Evolutionary conservation across 176 grass and related monocot species (phyloP).

Genomic region (Aegilops speltoides): DNA sequence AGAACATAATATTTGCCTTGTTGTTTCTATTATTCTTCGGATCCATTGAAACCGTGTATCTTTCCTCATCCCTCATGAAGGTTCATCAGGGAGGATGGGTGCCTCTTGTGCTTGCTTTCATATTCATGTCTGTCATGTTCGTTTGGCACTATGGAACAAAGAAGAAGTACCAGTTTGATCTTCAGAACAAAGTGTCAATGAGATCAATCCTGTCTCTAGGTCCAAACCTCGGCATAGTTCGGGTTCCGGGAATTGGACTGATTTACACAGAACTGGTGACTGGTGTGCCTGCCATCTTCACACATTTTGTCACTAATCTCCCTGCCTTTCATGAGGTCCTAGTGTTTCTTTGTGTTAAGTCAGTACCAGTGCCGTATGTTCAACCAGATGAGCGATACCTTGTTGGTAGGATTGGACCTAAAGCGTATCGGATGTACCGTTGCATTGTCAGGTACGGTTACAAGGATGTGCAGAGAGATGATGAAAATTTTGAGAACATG

Average conservation of each 20-base stretch:
- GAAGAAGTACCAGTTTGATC: constrained; percentile 79
- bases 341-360: constrained; percentile 91
- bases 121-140: constrained; percentile 96
- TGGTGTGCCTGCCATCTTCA: constrained; percentile 90
- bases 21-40: constrained; percentile 87
- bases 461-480: constrained; percentile 87
- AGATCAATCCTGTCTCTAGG: constrained; percentile 85
- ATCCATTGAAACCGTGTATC: constrained; percentile 74
- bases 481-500: constrained; percentile 91
- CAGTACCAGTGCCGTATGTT: constrained; percentile 84
- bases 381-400: constrained; percentile 77
- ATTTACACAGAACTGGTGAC: constrained; percentile 96
- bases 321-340: constrained; percentile 97
- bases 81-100: constrained; percentile 94
- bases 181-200: constrained; percentile 98
- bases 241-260: constrained; percentile 91
- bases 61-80: constrained; percentile 93
- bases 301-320: constrained; percentile 93
- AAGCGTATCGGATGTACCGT: constrained; percentile 84
- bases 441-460: constrained; percentile 94
- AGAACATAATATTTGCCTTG: constrained; percentile 56
- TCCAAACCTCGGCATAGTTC: constrained; percentile 91
- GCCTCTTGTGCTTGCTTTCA: constrained; percentile 71
- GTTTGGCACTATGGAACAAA: constrained; percentile 87
- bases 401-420: constrained; percentile 84